Conservation (phyloP, 805 yeast genomes). For the Myxozyma neglecta region DNA sequence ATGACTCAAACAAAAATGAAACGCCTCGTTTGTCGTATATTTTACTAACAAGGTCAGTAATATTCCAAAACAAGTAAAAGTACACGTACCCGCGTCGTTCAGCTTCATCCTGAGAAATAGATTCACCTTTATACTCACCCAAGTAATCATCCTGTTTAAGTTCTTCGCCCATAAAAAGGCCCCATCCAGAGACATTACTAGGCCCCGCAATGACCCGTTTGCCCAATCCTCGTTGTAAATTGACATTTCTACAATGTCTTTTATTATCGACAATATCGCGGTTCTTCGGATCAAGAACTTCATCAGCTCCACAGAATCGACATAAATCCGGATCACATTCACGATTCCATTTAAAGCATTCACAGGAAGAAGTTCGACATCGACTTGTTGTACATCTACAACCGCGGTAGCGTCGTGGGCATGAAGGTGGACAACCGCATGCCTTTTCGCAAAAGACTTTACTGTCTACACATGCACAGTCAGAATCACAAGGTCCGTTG, state of each 20-base stretch:
- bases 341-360: constrained; percentile 30
- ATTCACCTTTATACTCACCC: constrained; percentile 30
- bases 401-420: constrained; percentile 28
- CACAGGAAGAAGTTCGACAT: constrained; percentile 28
- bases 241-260: constrained; percentile 23
- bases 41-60: constrained; percentile 4
- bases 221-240: constrained; percentile 23
- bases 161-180: constrained; percentile 28
- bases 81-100: constrained; percentile 27
- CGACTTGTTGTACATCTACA: constrained; percentile 25
- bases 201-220: constrained; percentile 26
- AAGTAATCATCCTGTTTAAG: constrained; percentile 25
- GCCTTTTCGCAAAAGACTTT: constrained; percentile 27
- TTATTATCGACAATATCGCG: constrained; percentile 24
- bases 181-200: constrained; percentile 28
- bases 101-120: constrained; percentile 29
- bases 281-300: constrained; percentile 27
- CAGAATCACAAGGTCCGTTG: constrained; percentile 24
- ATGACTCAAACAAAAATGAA: constrained; percentile 25
- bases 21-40: constrained; percentile 30
- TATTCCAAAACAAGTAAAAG: neutral
- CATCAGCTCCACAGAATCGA: constrained; percentile 28
- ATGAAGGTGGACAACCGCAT: constrained; percentile 20
- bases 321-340: constrained; percentile 31
- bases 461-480: constrained; percentile 22